Evolutionary conservation across 371 early-diverging fungal genomes (phyloP).

Genomic region (Phascolomyces articulosus): DNA sequence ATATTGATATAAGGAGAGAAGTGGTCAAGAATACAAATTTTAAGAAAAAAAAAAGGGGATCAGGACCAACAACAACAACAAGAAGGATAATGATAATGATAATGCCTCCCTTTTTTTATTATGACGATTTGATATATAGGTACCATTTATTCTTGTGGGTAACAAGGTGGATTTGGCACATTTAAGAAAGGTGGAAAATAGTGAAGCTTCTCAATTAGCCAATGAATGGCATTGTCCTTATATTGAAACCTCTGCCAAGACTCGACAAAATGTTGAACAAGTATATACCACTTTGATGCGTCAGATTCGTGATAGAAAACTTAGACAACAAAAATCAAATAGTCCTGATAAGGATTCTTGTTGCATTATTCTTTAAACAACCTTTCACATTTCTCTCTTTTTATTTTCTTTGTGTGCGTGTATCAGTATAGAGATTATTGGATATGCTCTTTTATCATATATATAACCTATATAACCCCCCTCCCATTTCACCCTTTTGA

Average conservation of each 20-base stretch:
- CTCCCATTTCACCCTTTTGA: too few relatives aligned
- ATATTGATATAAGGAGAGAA: not conserved
- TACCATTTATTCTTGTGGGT: slow-evolving; percentile 87
- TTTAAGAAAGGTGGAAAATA: slow-evolving; percentile 70
- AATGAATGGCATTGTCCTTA: slow-evolving; percentile 82
- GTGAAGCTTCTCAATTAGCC: slow-evolving; percentile 74
- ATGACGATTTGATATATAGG: slow-evolving; percentile 23
- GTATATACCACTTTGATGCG: slow-evolving; percentile 79
- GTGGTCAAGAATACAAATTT: too few relatives aligned
- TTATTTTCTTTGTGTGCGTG: not conserved
- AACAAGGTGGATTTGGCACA: slow-evolving; percentile 86
- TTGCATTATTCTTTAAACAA: slow-evolving; percentile 46
- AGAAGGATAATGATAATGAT: too few relatives aligned
- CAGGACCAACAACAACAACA: not conserved
- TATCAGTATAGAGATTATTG: not conserved
- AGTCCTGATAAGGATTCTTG: slow-evolving; percentile 53
- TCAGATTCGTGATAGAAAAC: slow-evolving; percentile 75
- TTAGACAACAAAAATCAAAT: slow-evolving; percentile 50
- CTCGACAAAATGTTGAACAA: slow-evolving; percentile 85
- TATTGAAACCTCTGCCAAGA: slow-evolving; percentile 89
- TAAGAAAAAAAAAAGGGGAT: too few relatives aligned
- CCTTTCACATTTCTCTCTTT: not conserved
- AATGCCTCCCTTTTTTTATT: not conserved
- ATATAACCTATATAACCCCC: not conserved
- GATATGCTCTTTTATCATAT: not conserved